These are phyloP conservation scores for Lactifluus hygrophoroides DNA, from an alignment of 768 basidiomycete genomes.

Conservation along the genomic window DNA sequence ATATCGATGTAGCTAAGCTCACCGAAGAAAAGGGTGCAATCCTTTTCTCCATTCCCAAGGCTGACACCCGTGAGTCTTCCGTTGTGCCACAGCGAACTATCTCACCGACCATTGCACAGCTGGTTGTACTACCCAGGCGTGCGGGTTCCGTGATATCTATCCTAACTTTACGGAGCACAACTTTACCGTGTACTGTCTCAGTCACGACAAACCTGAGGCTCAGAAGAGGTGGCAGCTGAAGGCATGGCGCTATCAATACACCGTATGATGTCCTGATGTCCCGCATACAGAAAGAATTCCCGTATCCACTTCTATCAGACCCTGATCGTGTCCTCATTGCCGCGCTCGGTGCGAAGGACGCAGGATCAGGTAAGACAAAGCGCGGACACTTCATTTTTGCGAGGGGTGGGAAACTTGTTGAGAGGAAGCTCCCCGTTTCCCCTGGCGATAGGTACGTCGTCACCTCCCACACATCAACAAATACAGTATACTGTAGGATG, in stretches of 20 bases:
- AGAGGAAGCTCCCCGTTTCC: slow-evolving; percentile 80
- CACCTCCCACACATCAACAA: neutral
- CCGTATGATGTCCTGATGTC: slow-evolving; percentile 1
- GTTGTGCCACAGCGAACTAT: neutral
- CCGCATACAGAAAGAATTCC: slow-evolving; percentile 60
- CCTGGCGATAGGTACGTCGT: slow-evolving; percentile 66
- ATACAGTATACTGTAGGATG: too few relatives aligned
- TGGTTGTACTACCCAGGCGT: slow-evolving; percentile 90
- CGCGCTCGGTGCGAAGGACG: slow-evolving; percentile 61
- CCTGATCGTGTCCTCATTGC: slow-evolving; percentile 73
- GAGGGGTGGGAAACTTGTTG: slow-evolving; percentile 82
- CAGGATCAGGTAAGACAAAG: slow-evolving; percentile 66
- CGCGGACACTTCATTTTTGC: slow-evolving; percentile 92
- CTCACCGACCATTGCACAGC: slow-evolving; percentile 35
- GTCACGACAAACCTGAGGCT: slow-evolving; percentile 64
- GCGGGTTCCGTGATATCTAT: slow-evolving; percentile 81
- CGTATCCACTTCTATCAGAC: slow-evolving; percentile 83
- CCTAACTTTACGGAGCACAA: slow-evolving; percentile 58
- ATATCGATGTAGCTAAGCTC: slow-evolving; percentile 58
- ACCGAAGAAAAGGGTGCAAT: slow-evolving; percentile 67
- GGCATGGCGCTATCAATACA: slow-evolving; percentile 33
- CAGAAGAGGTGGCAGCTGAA: slow-evolving; percentile 84
- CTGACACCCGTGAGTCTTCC: slow-evolving; percentile 64
- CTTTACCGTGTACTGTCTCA: slow-evolving; percentile 79
- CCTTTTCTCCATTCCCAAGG: slow-evolving; percentile 77